These are phyloP conservation scores for Trypanosoma cruzi DNA, from an alignment of 208 protist species.

Conservation along the genomic window DNA sequence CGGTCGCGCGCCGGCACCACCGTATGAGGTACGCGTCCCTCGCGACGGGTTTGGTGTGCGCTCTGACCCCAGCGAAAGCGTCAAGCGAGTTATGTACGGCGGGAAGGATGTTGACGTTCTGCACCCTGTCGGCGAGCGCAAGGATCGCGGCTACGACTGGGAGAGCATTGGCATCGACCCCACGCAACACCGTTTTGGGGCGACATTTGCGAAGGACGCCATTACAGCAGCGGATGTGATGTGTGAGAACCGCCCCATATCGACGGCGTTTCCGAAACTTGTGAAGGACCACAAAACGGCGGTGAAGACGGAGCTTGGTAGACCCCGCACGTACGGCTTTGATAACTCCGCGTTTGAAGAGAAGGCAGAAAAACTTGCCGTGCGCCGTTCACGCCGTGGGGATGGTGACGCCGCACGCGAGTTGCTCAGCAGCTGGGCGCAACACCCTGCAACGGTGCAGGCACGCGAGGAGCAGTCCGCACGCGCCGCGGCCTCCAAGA, in stretches of 20 bases:
- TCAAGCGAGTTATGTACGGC: slow-evolving; percentile 49
- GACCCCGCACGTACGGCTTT: slow-evolving; percentile 57
- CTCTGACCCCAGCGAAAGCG: slow-evolving; percentile 46
- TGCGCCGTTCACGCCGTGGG: slow-evolving; percentile 36
- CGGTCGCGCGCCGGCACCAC: slow-evolving; percentile 46
- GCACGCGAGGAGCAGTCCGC: background rate
- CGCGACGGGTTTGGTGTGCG: slow-evolving; percentile 67
- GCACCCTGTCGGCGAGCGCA: slow-evolving; percentile 57
- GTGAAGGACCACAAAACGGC: slow-evolving; percentile 62
- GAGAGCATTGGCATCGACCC: slow-evolving; percentile 69
- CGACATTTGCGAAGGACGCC: slow-evolving; percentile 21
- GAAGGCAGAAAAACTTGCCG: slow-evolving; percentile 28
- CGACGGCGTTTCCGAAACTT: slow-evolving; percentile 61
- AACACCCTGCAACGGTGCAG: slow-evolving; percentile 18
- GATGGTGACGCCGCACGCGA: slow-evolving; percentile 47
- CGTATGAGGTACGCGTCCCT: slow-evolving; percentile 39
- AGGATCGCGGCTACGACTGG: slow-evolving; percentile 81
- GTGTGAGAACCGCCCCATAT: slow-evolving; percentile 22
- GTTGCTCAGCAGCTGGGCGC: slow-evolving; percentile 64
- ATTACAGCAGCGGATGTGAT: slow-evolving; percentile 15
- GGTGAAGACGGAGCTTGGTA: slow-evolving; percentile 50
- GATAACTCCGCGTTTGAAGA: slow-evolving; percentile 40
- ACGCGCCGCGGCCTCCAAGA: background rate
- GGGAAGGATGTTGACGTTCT: slow-evolving; percentile 52
- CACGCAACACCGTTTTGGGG: slow-evolving; percentile 71